phyloP scores from a whole-genome alignment of 2,329 filamentous ascomycete genomes.

The Fusarium phyllophilum region DNA sequence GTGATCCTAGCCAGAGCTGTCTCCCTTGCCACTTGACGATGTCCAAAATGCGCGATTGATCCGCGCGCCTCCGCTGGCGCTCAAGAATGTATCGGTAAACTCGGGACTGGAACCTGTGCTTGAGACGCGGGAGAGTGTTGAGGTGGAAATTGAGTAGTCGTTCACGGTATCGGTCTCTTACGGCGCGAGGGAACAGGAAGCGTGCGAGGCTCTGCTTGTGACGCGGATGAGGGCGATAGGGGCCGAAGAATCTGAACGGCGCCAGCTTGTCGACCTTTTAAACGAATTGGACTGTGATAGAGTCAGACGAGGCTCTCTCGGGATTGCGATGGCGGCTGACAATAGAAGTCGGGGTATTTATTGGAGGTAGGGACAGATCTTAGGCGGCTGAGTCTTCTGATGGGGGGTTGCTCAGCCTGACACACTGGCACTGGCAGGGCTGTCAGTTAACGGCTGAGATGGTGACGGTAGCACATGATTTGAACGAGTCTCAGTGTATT shows the following conservation, averaged over 20 bases:
- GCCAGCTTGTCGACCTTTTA: conserved; percentile 53
- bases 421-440: conserved; percentile 36
- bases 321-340: conserved; percentile 25
- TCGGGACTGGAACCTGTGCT: conserved; percentile 76
- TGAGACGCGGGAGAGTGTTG: conserved; percentile 77
- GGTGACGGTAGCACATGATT: conserved; percentile 43
- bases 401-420: conserved; percentile 34
- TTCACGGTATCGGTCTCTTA: conserved; percentile 71
- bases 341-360: neutral
- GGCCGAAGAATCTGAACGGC: conserved; percentile 55
- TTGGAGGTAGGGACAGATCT: conserved; percentile 12
- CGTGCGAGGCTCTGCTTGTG: conserved; percentile 65
- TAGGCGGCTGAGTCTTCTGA: conserved; percentile 49
- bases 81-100: conserved; percentile 80
- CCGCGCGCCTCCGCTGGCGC: conserved; percentile 66
- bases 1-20: conserved; percentile 57
- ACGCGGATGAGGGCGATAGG: conserved; percentile 51
- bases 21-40: conserved; percentile 54
- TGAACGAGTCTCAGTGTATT: conserved; percentile 20
- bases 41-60: conserved; percentile 60
- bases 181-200: conserved; percentile 73
- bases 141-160: conserved; percentile 76
- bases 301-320: conserved; percentile 24
- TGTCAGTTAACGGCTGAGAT: conserved; percentile 29
- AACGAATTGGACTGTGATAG: conserved; percentile 3